A percentile compares a stretch with the other conserved stretches of the same genome.
Conservation (phyloP, 2,329 filamentous ascomycete species). For the Alternaria hordeiaustralica region DNA sequence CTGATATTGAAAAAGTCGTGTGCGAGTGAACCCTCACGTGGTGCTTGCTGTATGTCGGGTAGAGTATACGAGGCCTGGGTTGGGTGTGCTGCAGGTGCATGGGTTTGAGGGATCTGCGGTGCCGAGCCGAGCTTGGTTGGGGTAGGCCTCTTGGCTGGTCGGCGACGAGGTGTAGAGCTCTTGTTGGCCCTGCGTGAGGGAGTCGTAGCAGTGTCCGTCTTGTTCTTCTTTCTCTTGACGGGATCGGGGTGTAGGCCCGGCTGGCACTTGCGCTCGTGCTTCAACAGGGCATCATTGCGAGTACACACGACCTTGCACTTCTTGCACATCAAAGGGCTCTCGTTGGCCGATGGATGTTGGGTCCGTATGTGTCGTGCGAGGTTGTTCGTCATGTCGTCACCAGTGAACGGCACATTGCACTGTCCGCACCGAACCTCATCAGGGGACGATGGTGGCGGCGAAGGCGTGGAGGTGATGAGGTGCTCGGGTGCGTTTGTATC, state of each 20-base stretch:
- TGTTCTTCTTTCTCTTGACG: neutral
- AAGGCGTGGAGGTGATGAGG: neutral
- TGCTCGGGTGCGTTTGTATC: neutral
- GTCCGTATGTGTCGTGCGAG: conserved; percentile 12
- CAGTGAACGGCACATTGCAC: conserved; percentile 15
- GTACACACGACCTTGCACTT: conserved; percentile 11
- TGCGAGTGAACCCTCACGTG: neutral
- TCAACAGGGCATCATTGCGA: conserved; percentile 16
- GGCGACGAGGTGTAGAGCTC: neutral
- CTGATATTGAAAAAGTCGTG: neutral
- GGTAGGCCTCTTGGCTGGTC: no score
- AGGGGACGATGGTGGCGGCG: neutral
- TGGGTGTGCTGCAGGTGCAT: no score
- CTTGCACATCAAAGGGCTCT: conserved; percentile 1
- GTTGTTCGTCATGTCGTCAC: conserved; percentile 15
- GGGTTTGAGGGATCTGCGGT: neutral
- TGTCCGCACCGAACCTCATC: neutral
- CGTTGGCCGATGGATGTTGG: conserved; percentile 5
- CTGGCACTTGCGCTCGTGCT: conserved; percentile 17
- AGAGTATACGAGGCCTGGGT: neutral
- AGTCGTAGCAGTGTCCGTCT: neutral
- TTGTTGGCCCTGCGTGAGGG: neutral
- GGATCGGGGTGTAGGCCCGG: conserved; percentile 5
- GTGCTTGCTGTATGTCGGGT: neutral
- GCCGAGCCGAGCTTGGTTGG: neutral